Conservation (phyloP, 2,329 filamentous ascomycete species). For the Fonsecaea monophora region DNA sequence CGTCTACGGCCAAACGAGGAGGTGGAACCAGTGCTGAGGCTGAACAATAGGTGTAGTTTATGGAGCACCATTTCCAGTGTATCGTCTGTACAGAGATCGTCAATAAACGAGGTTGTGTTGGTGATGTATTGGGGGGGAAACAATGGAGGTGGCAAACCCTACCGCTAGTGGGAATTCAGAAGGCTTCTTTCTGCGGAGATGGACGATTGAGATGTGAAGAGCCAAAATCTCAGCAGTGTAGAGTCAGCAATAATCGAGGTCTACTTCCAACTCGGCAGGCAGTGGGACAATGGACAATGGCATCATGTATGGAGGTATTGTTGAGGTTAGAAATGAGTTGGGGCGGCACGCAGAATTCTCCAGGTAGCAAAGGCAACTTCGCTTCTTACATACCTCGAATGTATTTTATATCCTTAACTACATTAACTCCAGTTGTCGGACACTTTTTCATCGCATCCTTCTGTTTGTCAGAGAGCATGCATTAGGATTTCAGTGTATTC, state of each 20-base stretch:
- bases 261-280: not conserved
- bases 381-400: not conserved
- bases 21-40: not conserved
- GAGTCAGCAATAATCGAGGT: not conserved
- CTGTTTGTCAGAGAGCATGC: no score
- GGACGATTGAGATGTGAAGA: not conserved
- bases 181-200: not conserved
- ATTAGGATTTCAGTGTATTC: no score
- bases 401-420: not conserved
- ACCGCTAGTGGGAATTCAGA: slow-evolving; percentile 5
- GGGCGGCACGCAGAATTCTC: not conserved
- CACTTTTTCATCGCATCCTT: no score
- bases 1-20: not conserved
- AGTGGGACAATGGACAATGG: not conserved
- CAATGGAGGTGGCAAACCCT: not conserved
- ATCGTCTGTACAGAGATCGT: not conserved
- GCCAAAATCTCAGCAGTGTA: not conserved
- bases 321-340: not conserved
- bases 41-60: not conserved
- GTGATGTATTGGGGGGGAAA: not conserved
- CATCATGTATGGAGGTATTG: not conserved
- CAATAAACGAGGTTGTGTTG: not conserved
- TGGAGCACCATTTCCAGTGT: not conserved
- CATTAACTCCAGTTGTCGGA: no score
- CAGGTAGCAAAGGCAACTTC: not conserved